These are phyloP conservation scores for Cyamopsis tetragonoloba DNA, from an alignment of 306 rosid genomes.

Conservation along the genomic window DNA sequence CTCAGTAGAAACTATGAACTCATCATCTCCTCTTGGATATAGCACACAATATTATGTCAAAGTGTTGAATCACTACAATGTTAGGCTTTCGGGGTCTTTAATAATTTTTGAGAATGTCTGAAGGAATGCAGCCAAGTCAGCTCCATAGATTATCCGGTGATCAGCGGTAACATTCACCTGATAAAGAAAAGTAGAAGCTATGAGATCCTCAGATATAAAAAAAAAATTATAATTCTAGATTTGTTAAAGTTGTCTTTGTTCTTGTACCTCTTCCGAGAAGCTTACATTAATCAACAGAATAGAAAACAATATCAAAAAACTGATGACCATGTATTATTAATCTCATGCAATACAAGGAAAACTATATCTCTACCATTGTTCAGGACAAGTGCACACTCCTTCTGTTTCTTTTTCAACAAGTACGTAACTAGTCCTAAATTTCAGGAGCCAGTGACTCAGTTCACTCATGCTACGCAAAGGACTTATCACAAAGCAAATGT, in stretches of 20 bases:
- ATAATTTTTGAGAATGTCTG: conserved; percentile 73
- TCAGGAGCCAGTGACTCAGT: neutral
- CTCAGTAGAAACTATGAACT: conserved; percentile 8
- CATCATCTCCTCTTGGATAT: conserved; percentile 5
- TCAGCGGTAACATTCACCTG: conserved; percentile 96
- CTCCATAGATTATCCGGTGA: conserved; percentile 87
- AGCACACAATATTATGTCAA: conserved; percentile 9
- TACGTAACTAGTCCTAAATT: neutral
- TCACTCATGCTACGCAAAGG: neutral
- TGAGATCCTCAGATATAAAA: neutral
- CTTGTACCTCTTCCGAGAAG: neutral
- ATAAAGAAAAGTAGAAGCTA: conserved; percentile 20
- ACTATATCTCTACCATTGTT: neutral
- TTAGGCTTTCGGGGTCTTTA: conserved; percentile 81
- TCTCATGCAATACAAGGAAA: neutral
- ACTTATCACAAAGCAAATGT: neutral
- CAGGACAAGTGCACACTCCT: neutral
- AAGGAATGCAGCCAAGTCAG: conserved; percentile 89
- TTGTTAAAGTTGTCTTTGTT: neutral
- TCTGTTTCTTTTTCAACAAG: neutral
- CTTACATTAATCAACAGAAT: neutral
- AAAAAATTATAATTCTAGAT: neutral
- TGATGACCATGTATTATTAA: neutral
- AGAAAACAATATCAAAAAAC: neutral
- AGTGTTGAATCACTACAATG: conserved; percentile 46